Conservation (phyloP, 129 eudicot genomes). For the Oenanthe sinensis region DNA sequence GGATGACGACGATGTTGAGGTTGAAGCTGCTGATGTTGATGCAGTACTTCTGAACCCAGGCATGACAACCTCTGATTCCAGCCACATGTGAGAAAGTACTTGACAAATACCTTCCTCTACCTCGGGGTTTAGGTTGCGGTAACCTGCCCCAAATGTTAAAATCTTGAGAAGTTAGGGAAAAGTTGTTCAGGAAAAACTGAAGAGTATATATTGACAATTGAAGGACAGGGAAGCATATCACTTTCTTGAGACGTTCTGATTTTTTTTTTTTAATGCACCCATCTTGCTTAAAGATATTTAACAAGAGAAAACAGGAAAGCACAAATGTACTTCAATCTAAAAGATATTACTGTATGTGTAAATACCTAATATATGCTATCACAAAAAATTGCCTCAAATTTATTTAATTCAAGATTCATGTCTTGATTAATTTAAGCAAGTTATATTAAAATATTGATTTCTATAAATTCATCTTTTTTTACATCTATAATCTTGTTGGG, state of each 20-base stretch:
- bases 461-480: background rate
- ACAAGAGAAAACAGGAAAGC: background rate
- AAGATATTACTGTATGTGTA: background rate
- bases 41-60: conserved; percentile 46
- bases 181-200: background rate
- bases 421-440: background rate
- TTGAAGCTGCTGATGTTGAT: conserved; percentile 53
- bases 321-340: background rate
- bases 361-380: background rate
- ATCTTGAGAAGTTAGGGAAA: background rate
- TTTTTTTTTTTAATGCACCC: background rate
- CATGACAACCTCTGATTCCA: conserved; percentile 84
- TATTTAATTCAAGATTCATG: background rate
- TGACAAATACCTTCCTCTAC: conserved; percentile 99
- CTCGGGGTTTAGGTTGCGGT: conserved; percentile 70
- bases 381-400: background rate
- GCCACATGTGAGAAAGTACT: conserved; percentile 96
- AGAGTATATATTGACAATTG: background rate
- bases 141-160: conserved; percentile 39
- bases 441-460: background rate
- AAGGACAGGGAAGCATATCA: background rate
- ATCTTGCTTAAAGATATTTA: background rate
- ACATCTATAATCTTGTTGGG: background rate
- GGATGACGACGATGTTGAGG: conserved; percentile 30
- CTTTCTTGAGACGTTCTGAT: too few species aligned